phyloP scores from a whole-genome alignment of 805 yeast species.

The Aciculoconidium aculeatum region DNA sequence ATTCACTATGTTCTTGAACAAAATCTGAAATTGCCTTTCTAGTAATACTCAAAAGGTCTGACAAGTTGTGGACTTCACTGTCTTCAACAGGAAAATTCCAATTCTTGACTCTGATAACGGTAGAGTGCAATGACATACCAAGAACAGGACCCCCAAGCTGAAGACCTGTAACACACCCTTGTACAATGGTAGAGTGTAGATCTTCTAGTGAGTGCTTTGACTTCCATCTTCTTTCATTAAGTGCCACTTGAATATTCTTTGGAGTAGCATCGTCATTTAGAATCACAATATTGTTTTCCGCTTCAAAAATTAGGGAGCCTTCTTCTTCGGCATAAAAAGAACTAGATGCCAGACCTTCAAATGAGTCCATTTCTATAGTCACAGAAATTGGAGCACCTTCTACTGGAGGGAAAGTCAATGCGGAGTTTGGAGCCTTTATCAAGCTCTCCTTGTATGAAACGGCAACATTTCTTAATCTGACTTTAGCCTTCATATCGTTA shows the following conservation, averaged over 20 bases:
- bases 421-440: slow-evolving; percentile 1
- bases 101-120: slow-evolving; percentile 46
- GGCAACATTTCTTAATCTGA: slow-evolving; percentile 74
- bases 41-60: slow-evolving; percentile 41
- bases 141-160: slow-evolving; percentile 65
- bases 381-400: slow-evolving; percentile 18
- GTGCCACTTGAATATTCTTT: slow-evolving; percentile 14
- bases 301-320: slow-evolving; percentile 33
- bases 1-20: slow-evolving; percentile 14
- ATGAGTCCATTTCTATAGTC: slow-evolving; percentile 26
- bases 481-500: slow-evolving; percentile 77
- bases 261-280: slow-evolving; percentile 29
- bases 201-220: slow-evolving; percentile 40
- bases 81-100: slow-evolving; percentile 55
- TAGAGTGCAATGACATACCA: slow-evolving; percentile 53
- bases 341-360: slow-evolving; percentile 32
- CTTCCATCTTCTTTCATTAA: slow-evolving; percentile 44
- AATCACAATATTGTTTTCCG: slow-evolving; percentile 44
- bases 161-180: slow-evolving; percentile 56
- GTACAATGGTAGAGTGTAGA: slow-evolving; percentile 47
- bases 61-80: slow-evolving; percentile 18
- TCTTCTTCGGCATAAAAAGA: slow-evolving; percentile 32
- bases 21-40: slow-evolving; percentile 27
- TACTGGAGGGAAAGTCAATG: slow-evolving; percentile 5
- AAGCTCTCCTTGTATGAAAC: slow-evolving; percentile 84